Base-by-base conservation (phyloP, 257 asterid genomes). In the Perilla frutescens region DNA sequence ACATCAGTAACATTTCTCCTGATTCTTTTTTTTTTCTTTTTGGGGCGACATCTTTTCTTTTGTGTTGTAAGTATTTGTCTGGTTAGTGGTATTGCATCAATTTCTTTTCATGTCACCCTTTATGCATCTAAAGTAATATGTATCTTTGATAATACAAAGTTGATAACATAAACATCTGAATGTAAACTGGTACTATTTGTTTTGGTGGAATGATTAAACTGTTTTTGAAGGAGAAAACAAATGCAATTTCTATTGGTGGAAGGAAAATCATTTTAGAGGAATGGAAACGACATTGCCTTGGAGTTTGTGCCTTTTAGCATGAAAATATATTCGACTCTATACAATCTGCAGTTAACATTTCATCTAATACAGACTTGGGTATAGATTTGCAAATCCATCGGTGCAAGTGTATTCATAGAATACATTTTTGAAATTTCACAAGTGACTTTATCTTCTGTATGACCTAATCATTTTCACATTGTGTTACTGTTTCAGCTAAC, bases 401-500 rank as follows among this genome's bases (percentile, higher is more conserved):
- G 57, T 70, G 58, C 59, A 29, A 58, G 68, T 65, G 3, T 45
- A 50, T 62, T 9, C 63, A 36, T 60, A 50, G 61, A 15, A 47
- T 54, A 41, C 60, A 58, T 64, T 15, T 44, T 50, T 48, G 65
- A 31, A 73, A 57, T 50, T 40, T 4, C 34, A 11, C 13, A 8
- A 47, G 62, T 11, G 55, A 65, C 36, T 40, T 26, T 55, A 48
- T 61, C 74, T 63, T 68, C 36, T 40, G 8, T 65, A 31, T 62
- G 81, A 47, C 32, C 3, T 55, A 36, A 34, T 26, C 49, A 49
- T 31, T 68, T 74, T 69, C 13, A 66, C 2, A 41, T 37, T 45
- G 50, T 66, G 3, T 20, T 32, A 47, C 48, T 14, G 32, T 62
- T 72, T 72, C 71, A 48, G 59, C 72, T 78, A 20, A 43, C 53